phyloP scores from a whole-genome alignment of 176 grass and related monocot genomes.

The maize (Zea mays) region DNA sequence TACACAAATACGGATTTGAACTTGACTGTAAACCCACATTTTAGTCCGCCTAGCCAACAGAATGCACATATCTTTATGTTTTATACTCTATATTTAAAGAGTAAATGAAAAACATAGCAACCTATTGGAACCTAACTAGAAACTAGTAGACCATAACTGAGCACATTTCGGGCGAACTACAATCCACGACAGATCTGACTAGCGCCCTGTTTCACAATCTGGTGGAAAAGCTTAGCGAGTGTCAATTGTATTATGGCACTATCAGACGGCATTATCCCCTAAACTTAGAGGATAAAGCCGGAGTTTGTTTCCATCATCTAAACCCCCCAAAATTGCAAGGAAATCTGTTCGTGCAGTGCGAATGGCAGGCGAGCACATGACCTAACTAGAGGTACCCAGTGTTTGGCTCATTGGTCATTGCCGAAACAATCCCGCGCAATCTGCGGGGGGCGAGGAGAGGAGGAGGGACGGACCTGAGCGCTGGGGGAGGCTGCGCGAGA shows the following conservation, averaged over 20 bases:
- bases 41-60: no score
- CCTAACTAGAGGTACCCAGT: background rate
- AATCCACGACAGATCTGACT: background rate
- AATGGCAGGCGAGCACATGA: no score
- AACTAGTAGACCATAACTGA: background rate
- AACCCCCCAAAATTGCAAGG: no score
- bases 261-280: background rate
- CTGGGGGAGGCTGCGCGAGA: constrained; percentile 27
- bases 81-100: no score
- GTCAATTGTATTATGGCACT: background rate
- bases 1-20: no score
- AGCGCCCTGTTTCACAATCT: background rate
- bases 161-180: background rate
- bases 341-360: no score
- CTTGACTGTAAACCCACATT: no score
- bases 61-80: no score
- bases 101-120: background rate
- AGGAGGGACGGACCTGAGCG: constrained; percentile 45
- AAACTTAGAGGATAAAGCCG: background rate
- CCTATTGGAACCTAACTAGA: no score
- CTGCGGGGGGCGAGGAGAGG: background rate
- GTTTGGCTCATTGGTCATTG: background rate
- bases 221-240: background rate
- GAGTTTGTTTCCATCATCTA: no score
- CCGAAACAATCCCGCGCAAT: background rate